Percentiles rank a stretch among this genome's conserved stretches.
Conservation (phyloP, 2,329 filamentous ascomycete genomes). For the Chrysoporthe cubensis region DNA sequence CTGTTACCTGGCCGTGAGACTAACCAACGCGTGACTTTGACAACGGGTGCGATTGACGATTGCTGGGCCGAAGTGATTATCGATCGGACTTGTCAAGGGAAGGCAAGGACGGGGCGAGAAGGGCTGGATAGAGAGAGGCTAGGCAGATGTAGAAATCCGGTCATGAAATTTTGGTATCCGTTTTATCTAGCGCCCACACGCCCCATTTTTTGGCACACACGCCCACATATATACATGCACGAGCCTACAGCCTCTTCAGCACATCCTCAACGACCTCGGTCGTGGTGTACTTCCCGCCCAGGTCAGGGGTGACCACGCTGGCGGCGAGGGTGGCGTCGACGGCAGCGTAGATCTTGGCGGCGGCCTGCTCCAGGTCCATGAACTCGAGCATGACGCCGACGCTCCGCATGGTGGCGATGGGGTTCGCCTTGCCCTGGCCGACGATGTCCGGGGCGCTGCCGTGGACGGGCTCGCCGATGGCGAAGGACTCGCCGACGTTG, state of each 20-base stretch:
- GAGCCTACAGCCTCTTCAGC: constrained; percentile 72
- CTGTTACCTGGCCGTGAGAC: no score
- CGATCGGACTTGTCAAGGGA: background rate
- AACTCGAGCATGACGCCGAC: constrained; percentile 97
- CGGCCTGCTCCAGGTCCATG: constrained; percentile 82
- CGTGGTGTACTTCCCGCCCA: constrained; percentile 86
- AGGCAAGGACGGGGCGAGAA: no score
- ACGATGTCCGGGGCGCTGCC: constrained; percentile 95
- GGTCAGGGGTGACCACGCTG: constrained; percentile 82
- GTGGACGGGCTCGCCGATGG: constrained; percentile 97
- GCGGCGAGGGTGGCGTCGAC: constrained; percentile 90
- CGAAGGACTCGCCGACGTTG: constrained; percentile 92
- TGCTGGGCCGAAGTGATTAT: no score
- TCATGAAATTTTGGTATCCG: constrained; percentile 16
- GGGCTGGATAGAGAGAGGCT: background rate
- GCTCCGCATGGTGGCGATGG: constrained; percentile 90
- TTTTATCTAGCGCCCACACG: constrained; percentile 17
- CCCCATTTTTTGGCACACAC: background rate
- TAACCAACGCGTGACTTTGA: background rate
- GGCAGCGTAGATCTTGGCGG: constrained; percentile 86
- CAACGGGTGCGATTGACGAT: background rate
- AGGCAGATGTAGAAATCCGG: background rate
- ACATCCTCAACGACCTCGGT: constrained; percentile 88
- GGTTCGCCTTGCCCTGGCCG: constrained; percentile 91
- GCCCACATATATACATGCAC: background rate